Conservation (phyloP, 306 rosid species). For the Heteromeles arbutifolia region DNA sequence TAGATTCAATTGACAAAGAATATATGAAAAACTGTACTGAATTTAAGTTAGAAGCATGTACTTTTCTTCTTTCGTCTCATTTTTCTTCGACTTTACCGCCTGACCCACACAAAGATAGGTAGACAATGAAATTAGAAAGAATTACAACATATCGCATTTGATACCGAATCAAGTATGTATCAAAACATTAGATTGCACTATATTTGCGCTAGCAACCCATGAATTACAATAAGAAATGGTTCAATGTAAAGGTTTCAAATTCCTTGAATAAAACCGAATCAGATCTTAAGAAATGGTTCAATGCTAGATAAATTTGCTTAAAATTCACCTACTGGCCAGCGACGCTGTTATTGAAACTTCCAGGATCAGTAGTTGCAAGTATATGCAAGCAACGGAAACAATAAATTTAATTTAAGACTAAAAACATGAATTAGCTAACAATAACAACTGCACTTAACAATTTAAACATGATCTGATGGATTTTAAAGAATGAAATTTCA, state of each 20-base stretch:
- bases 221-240: background rate
- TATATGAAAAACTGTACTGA: background rate
- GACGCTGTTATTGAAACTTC: too few species aligned
- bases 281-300: background rate
- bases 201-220: background rate
- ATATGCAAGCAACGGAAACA: too few species aligned
- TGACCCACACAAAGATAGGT: too few species aligned
- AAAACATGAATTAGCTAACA: too few species aligned
- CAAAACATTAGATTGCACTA: background rate
- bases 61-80: constrained; percentile 95
- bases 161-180: background rate
- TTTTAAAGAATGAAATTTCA: too few species aligned
- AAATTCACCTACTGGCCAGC: constrained; percentile 88
- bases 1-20: too few species aligned
- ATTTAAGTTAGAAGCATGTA: constrained; percentile 34
- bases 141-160: background rate
- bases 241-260: background rate
- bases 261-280: background rate
- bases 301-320: background rate
- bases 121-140: background rate
- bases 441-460: too few species aligned
- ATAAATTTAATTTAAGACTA: too few species aligned
- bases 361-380: too few species aligned
- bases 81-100: too few species aligned
- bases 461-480: too few species aligned